Evolutionary conservation across 2,329 filamentous ascomycete genomes (phyloP).

Genomic region (Botrytis sinoallii): DNA sequence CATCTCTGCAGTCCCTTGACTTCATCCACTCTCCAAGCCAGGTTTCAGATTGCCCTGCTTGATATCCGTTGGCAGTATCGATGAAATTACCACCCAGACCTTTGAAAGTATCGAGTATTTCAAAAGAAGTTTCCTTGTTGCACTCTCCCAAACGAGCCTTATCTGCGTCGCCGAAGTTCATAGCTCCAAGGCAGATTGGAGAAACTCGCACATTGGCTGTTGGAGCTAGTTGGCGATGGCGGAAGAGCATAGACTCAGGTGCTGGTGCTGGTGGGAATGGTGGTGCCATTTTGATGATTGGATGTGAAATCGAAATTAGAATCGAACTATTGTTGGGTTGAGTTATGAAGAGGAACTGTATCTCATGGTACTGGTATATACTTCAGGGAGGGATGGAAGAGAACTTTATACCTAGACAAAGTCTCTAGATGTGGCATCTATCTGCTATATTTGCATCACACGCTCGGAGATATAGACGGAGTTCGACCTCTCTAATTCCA

Average conservation of each 20-base stretch:
- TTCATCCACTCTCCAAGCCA: conserved; percentile 59
- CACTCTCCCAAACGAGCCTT: conserved; percentile 48
- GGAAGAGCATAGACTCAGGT: conserved; percentile 58
- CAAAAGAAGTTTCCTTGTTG: conserved; percentile 54
- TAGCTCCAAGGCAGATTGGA: conserved; percentile 61
- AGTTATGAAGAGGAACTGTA: not conserved
- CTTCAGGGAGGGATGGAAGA: not conserved
- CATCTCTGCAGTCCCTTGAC: conserved; percentile 47
- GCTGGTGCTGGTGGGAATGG: conserved; percentile 27
- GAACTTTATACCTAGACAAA: conserved; percentile 2
- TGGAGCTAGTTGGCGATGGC: conserved; percentile 64
- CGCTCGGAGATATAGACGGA: not conserved
- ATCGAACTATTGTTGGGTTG: not conserved
- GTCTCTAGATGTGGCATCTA: not conserved
- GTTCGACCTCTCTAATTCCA: not conserved
- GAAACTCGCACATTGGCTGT: conserved; percentile 63
- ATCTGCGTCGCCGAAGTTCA: conserved; percentile 61
- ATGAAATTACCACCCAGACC: conserved; percentile 63
- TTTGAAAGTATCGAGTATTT: conserved; percentile 53
- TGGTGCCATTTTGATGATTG: not conserved
- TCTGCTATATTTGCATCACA: not conserved
- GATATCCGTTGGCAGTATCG: conserved; percentile 58
- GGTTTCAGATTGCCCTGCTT: conserved; percentile 53
- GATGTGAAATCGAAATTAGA: not conserved
- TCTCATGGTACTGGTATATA: not conserved